A percentile compares a stretch with the other conserved stretches of the same genome.
Evolutionary conservation across 768 basidiomycete species (phyloP).

Genomic region (Mycena sanguinolenta): DNA sequence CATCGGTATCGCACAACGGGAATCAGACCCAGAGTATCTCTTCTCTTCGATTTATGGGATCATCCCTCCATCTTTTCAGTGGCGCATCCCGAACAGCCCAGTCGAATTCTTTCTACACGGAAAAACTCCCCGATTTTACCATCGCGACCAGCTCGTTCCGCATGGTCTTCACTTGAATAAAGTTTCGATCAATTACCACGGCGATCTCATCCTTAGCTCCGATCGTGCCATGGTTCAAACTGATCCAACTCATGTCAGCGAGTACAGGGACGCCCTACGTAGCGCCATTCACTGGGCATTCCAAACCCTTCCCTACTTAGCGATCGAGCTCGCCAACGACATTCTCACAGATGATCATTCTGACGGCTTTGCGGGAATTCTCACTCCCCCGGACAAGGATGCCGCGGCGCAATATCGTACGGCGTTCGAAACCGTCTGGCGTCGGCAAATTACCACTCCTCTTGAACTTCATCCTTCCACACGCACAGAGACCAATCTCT

Average conservation of each 20-base stretch:
- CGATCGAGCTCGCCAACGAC: constrained; percentile 19
- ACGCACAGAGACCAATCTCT: background rate
- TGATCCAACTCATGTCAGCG: no score
- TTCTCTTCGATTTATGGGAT: constrained; percentile 22
- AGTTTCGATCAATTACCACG: constrained; percentile 25
- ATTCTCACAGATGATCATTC: constrained; percentile 17
- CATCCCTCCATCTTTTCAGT: constrained; percentile 1
- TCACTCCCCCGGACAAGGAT: background rate
- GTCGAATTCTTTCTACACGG: constrained; percentile 11
- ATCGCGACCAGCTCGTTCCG: constrained; percentile 14
- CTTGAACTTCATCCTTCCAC: background rate
- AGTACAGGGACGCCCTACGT: background rate
- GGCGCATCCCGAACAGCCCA: background rate
- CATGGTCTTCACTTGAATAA: constrained; percentile 8
- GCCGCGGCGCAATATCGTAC: background rate
- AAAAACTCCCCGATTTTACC: constrained; percentile 7
- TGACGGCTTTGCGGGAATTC: constrained; percentile 7
- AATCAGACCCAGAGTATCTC: background rate
- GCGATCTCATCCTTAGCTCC: constrained; percentile 12
- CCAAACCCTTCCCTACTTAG: constrained; percentile 3
- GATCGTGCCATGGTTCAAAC: constrained; percentile 1
- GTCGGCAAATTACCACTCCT: background rate
- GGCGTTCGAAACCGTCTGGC: constrained; percentile 14
- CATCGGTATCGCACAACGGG: constrained; percentile 2
- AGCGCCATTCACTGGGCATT: background rate